Evolutionary conservation across 768 basidiomycete species (phyloP), one percentile per base, ranked within the genome.

Genomic region (Fistulinella prunicolor): DNA sequence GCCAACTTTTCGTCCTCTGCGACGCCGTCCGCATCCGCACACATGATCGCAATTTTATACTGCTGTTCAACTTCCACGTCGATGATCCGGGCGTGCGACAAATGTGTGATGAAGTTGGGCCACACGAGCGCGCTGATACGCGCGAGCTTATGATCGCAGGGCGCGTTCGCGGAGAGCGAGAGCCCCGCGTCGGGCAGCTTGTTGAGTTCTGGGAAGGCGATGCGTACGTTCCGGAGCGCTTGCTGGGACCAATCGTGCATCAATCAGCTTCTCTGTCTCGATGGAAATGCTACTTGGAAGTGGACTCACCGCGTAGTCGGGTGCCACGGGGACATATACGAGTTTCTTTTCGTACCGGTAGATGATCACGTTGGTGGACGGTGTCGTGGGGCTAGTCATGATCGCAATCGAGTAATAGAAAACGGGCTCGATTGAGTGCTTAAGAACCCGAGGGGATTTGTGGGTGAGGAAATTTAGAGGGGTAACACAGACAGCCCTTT

Each of bases 91-190:
- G 73, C 77, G 17, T 72, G 67, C 7, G 71, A 42, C 43, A 82
- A 57, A 44, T 70, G 67, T 1, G 69, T 49, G 10, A 72, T 54
- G 5, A 79, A 63, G 2, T 64, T 65, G 7, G 65, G 50, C 82
- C 82, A 83, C 29, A 73, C 82, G 29, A 63, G 72, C 37, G 67
- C 76, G 32, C 71, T 82, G 57, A 80, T 83, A 46, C 72, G 73
- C 32, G 77, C 77, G 21, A 58, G 64, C 40, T 70, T 59, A 47
- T 61, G 51, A 5, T 66, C 51, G 0, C 67, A 64, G 30, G 70
- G 58, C 2, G 65, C 55, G 4, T 70, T 67, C 14, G 77, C 58
- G 24, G 67, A 70, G 53, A 83, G 77, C 5, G 70, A 64, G 6
- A 83, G 73, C 1, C 71, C 69, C 2, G 73, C 62, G 24, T 73